Evolutionary conservation across 2,329 filamentous ascomycete genomes (phyloP).

Genomic region (Penicillium hordei): DNA sequence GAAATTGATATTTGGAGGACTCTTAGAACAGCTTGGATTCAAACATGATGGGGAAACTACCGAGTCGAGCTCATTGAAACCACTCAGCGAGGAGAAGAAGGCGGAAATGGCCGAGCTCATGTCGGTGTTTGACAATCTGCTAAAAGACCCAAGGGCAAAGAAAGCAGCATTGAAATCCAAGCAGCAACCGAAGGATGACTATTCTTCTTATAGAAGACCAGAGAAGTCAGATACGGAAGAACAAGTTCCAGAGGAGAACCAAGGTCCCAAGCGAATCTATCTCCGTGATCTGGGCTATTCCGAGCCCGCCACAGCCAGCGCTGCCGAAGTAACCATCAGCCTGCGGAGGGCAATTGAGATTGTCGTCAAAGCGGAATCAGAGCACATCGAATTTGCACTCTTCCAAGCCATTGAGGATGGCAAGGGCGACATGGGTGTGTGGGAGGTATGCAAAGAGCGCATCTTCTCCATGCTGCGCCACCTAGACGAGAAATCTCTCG

Average conservation of each 20-base stretch:
- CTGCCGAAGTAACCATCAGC: slow-evolving; percentile 16
- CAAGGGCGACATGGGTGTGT: slow-evolving; percentile 38
- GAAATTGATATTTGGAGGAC: slow-evolving; percentile 21
- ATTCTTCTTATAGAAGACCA: not conserved
- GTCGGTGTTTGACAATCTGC: slow-evolving; percentile 10
- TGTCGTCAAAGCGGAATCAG: slow-evolving; percentile 32
- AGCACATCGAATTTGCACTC: slow-evolving; percentile 34
- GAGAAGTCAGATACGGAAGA: not conserved
- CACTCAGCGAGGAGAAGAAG: slow-evolving; percentile 14
- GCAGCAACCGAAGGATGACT: not conserved
- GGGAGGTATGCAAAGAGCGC: slow-evolving; percentile 41
- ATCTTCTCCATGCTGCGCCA: slow-evolving; percentile 41
- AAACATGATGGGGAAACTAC: slow-evolving; percentile 3
- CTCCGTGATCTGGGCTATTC: slow-evolving; percentile 20
- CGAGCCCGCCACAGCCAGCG: slow-evolving; percentile 9
- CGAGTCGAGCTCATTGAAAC: not conserved
- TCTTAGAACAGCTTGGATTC: slow-evolving; percentile 20
- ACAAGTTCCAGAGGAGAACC: not conserved
- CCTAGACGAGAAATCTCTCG: slow-evolving; percentile 20
- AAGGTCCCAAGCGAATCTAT: slow-evolving; percentile 5
- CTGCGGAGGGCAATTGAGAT: slow-evolving; percentile 26
- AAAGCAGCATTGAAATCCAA: not conserved
- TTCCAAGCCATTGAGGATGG: slow-evolving; percentile 28
- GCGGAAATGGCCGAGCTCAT: slow-evolving; percentile 28
- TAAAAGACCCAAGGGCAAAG: slow-evolving; percentile 9